phyloP scores from a whole-genome alignment of 2,329 filamentous ascomycete genomes.

The Bipolaris victoriae region DNA sequence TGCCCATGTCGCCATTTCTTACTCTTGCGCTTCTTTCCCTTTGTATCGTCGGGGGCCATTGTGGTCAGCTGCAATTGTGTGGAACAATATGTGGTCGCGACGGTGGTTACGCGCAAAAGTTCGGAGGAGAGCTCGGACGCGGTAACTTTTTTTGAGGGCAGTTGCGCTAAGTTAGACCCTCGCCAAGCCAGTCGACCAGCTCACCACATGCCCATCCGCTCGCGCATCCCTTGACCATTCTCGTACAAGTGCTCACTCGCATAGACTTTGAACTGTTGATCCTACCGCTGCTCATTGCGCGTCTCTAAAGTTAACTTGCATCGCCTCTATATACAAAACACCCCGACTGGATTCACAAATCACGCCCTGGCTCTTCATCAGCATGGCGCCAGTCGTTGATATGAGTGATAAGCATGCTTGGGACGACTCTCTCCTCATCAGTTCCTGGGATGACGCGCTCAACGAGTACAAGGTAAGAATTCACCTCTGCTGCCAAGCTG shows the following conservation, averaged over 20 bases:
- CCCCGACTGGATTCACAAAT: background rate
- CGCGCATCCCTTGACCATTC: background rate
- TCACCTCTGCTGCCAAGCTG: background rate
- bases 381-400: constrained; percentile 35
- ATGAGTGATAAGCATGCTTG: constrained; percentile 43
- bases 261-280: background rate
- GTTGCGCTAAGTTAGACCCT: constrained; percentile 29
- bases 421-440: constrained; percentile 47
- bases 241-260: background rate
- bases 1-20: constrained; percentile 12
- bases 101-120: constrained; percentile 38
- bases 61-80: constrained; percentile 13
- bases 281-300: background rate
- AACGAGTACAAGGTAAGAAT: constrained; percentile 45
- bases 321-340: background rate
- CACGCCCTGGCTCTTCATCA: background rate
- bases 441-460: constrained; percentile 46
- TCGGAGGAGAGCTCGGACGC: constrained; percentile 36
- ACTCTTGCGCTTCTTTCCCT: constrained; percentile 64
- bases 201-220: constrained; percentile 1
- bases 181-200: constrained; percentile 23
- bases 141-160: constrained; percentile 38
- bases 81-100: constrained; percentile 14
- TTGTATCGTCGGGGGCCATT: constrained; percentile 61
- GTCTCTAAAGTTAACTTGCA: background rate